Evolutionary conservation across 257 asterid genomes (phyloP).

Genomic region (Echites panduratus): DNA sequence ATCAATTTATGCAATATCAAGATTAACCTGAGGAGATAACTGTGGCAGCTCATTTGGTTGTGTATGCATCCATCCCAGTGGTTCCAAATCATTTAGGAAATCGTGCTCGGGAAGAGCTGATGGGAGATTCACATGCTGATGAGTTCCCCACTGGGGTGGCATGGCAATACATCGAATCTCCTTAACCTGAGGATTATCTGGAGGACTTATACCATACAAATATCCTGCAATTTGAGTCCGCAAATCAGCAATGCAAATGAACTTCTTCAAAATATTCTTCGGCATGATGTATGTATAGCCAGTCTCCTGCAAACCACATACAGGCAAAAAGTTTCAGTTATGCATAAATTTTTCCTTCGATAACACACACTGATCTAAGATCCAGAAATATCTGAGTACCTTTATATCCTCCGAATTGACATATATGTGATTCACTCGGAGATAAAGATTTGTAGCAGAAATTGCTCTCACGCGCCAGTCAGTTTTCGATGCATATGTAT

Average conservation of each 20-base stretch:
- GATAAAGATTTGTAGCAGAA: conserved; percentile 95
- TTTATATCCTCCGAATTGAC: conserved; percentile 97
- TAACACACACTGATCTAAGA: not conserved
- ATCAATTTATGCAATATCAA: not conserved
- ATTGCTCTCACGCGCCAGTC: conserved; percentile 99
- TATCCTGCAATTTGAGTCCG: conserved; percentile 94
- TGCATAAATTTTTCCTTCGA: not conserved
- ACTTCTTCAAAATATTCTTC: conserved; percentile 90
- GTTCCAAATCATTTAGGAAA: conserved; percentile 86
- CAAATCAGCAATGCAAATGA: conserved; percentile 92
- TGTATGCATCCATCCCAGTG: conserved; percentile 98
- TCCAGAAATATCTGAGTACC: conserved; percentile 31
- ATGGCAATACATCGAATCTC: conserved; percentile 95
- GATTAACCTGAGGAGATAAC: conserved; percentile 78
- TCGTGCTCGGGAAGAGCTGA: conserved; percentile 90
- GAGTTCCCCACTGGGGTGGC: conserved; percentile 99
- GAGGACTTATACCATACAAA: conserved; percentile 91
- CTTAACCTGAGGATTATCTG: conserved; percentile 98
- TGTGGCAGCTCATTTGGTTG: conserved; percentile 99
- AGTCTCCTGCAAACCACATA: conserved; percentile 73
- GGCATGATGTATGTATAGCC: conserved; percentile 99
- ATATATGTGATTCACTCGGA: conserved; percentile 92
- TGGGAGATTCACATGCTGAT: conserved; percentile 93
- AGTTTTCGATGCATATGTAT: conserved; percentile 79
- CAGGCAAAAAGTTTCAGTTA: not conserved